Base-by-base conservation (phyloP, 2,329 filamentous ascomycete species). In the Colletotrichum kahawae region DNA sequence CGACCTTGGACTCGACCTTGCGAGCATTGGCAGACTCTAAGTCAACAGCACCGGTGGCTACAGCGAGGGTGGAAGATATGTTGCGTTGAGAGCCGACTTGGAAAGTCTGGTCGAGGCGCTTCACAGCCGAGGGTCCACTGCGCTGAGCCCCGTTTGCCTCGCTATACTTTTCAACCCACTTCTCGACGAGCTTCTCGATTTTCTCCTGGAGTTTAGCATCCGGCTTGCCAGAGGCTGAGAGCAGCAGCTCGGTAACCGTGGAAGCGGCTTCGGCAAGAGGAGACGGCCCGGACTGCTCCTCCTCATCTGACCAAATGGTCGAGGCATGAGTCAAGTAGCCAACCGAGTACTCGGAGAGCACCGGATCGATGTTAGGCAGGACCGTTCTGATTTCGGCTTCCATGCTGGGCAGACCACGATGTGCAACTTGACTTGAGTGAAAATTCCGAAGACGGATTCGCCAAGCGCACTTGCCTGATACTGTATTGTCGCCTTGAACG, bases 1-100 rank as follows among this genome's bases (percentile, higher is more conserved):
- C 97, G 76, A 99, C 97, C 83, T 96, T 95, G 80, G 96, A 98
- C 87, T 99, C 97, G 74, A 99, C 95, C 87, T 98, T 98, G 81
- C 96, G 92, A 51, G 92, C 90, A 82, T 97, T 98, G 82, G 96
- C 95, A 71, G 96, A 97, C 85, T 99, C 97, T 31, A 99, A 90
- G 82, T 99, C 97, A 51, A 99, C 95, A 75, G 90, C 93, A 70
- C 92, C 95, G 68, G 93, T 94, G 9, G 96, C 92, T 66, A 99
- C 92, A 27, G 95, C 96, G 78, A 99, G 87, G 4, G 97, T 99
- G 7, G 97, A 98, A 36, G 97, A 99, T 87, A 99, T 96, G 85
- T 98, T 98, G 78, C 95, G 92, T 86, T 98, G 95, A 31, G 96
- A 93, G 83, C 95, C 95, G 81, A 99, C 96, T 85, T 98, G 95